Evolutionary conservation across 495 filamentous ascomycete species (phyloP).

Genomic region (Hyaloscypha variabilis): DNA sequence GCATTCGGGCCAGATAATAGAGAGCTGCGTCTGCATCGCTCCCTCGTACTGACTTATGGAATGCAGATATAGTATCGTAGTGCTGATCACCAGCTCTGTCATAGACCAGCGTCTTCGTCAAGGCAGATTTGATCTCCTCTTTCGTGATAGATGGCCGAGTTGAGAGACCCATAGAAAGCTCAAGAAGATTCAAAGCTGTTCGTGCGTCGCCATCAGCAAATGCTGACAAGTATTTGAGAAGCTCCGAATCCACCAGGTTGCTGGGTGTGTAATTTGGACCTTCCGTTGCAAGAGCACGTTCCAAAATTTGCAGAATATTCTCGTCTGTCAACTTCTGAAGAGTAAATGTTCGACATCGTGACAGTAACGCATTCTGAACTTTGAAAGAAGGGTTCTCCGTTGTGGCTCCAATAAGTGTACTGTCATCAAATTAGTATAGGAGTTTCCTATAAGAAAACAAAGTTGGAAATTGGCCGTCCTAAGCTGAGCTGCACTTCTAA

Average conservation of each 20-base stretch:
- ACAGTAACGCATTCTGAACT: conserved; percentile 84
- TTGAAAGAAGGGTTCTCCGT: conserved; percentile 98
- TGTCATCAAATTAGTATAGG: too few relatives aligned
- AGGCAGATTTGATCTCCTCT: conserved; percentile 71
- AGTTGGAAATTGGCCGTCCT: too few relatives aligned
- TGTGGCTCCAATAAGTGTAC: conserved; percentile 88
- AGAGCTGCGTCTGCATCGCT: conserved; percentile 83
- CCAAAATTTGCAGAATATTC: conserved; percentile 71
- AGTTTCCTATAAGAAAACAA: too few relatives aligned
- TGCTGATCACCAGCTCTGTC: conserved; percentile 95
- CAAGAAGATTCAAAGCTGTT: conserved; percentile 89
- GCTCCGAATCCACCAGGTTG: conserved; percentile 71
- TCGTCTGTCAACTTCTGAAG: conserved; percentile 71
- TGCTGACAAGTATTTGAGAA: conserved; percentile 77
- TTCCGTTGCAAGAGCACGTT: conserved; percentile 63
- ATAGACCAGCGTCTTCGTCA: conserved; percentile 92
- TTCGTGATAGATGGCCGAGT: conserved; percentile 48
- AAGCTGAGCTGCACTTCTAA: too few relatives aligned
- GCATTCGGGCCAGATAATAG: conserved; percentile 94
- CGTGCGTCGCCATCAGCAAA: conserved; percentile 93
- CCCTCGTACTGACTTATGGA: conserved; percentile 94
- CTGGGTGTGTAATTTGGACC: conserved; percentile 48
- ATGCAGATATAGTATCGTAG: conserved; percentile 93
- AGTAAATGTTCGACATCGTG: conserved; percentile 88
- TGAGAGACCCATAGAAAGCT: conserved; percentile 71